A percentile compares a stretch with the other conserved stretches of the same genome.
Evolutionary conservation across 345 rosid species (phyloP).

Genomic region (Hypericum perforatum): DNA sequence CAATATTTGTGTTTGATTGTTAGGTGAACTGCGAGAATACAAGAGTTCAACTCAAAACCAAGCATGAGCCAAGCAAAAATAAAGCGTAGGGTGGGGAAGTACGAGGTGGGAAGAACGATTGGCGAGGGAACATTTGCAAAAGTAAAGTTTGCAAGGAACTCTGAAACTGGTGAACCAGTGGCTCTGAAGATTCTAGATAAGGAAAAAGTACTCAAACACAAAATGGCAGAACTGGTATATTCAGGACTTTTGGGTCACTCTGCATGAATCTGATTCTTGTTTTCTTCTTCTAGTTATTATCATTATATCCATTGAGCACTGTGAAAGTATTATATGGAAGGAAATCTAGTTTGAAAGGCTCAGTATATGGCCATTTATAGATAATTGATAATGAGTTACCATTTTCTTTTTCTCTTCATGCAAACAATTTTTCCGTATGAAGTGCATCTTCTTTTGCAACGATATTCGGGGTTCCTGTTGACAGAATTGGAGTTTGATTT

Average conservation of each 20-base stretch:
- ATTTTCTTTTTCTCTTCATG: too few relatives aligned
- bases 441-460: too few relatives aligned
- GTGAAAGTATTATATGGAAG: too few relatives aligned
- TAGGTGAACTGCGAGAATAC: constrained; percentile 5
- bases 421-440: too few relatives aligned
- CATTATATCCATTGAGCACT: too few relatives aligned
- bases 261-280: neutral
- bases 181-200: constrained; percentile 95
- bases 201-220: constrained; percentile 91
- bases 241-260: neutral
- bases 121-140: constrained; percentile 98
- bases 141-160: constrained; percentile 89
- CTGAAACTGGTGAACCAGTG: constrained; percentile 72
- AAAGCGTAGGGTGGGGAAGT: constrained; percentile 79
- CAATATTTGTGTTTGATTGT: constrained; percentile 3
- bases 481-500: constrained; percentile 5
- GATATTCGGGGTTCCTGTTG: too few relatives aligned
- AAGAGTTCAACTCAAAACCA: constrained; percentile 10
- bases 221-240: constrained; percentile 91
- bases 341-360: too few relatives aligned
- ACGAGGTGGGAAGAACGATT: constrained; percentile 91
- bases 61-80: constrained; percentile 58
- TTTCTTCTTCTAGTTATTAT: neutral
- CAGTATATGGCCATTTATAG: too few relatives aligned
- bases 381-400: too few relatives aligned